phyloP scores from a whole-genome alignment of 2,329 filamentous ascomycete species.

The Fusarium redolens region DNA sequence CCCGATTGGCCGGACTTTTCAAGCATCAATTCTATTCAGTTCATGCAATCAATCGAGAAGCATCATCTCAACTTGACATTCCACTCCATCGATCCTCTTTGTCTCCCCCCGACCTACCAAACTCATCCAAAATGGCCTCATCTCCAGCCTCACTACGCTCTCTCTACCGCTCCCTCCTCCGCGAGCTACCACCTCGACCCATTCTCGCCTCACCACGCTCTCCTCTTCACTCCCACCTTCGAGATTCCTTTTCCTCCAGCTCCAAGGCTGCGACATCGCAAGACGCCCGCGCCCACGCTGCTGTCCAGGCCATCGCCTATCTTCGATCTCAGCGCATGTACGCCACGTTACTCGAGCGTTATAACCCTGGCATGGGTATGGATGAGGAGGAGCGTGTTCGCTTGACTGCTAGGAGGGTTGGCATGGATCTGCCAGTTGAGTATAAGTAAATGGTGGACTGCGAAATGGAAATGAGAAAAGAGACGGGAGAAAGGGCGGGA shows the following conservation, averaged over 20 bases:
- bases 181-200: conserved; percentile 83
- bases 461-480: background rate
- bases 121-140: conserved; percentile 46
- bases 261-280: conserved; percentile 65
- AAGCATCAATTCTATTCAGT: conserved; percentile 22
- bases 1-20: conserved; percentile 31
- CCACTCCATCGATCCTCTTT: background rate
- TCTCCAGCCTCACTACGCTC: conserved; percentile 70
- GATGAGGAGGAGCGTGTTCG: conserved; percentile 85
- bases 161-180: conserved; percentile 88
- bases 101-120: background rate
- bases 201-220: conserved; percentile 69
- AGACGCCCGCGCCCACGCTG: conserved; percentile 51
- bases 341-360: conserved; percentile 83
- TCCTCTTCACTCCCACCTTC: conserved; percentile 52
- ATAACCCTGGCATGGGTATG: conserved; percentile 94
- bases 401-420: conserved; percentile 86
- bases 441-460: conserved; percentile 45
- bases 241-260: conserved; percentile 49
- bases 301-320: conserved; percentile 84
- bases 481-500: background rate
- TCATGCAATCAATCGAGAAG: conserved; percentile 4
- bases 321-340: conserved; percentile 88
- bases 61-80: background rate
- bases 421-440: conserved; percentile 86